phyloP scores from a whole-genome alignment of 495 filamentous ascomycete species.

The Tetracladium marchalianum region DNA sequence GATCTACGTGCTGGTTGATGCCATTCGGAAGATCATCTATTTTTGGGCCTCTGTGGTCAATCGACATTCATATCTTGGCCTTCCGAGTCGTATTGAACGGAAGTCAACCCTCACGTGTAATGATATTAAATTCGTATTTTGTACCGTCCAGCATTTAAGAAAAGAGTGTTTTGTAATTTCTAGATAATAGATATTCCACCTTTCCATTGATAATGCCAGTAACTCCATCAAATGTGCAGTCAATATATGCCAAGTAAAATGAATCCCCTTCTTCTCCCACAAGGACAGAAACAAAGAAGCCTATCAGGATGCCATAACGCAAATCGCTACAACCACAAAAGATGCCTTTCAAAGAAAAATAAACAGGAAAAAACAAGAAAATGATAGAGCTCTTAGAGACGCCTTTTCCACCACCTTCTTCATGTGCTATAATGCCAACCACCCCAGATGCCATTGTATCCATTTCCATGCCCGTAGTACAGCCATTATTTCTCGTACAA shows the following conservation, averaged over 20 bases:
- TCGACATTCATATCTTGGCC: too few relatives aligned
- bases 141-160: not conserved
- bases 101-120: too few relatives aligned
- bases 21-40: too few relatives aligned
- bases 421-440: constrained; percentile 6
- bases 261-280: constrained; percentile 1
- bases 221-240: constrained; percentile 5
- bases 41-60: too few relatives aligned
- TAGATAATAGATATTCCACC: constrained; percentile 10
- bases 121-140: too few relatives aligned
- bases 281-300: not conserved
- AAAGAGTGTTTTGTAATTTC: constrained; percentile 13
- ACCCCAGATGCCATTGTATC: constrained; percentile 7
- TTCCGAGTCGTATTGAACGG: too few relatives aligned
- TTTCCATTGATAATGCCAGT: constrained; percentile 5
- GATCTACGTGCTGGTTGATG: too few relatives aligned
- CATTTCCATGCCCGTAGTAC: constrained; percentile 12
- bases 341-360: constrained; percentile 2
- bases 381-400: constrained; percentile 6
- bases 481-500: constrained; percentile 10
- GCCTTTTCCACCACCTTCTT: constrained; percentile 20
- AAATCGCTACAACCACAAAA: constrained; percentile 7
- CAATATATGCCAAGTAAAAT: constrained; percentile 17
- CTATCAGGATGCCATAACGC: constrained; percentile 13
- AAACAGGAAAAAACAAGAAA: not conserved